Conservation (phyloP, 345 rosid genomes). For the Kandelia obovata region DNA sequence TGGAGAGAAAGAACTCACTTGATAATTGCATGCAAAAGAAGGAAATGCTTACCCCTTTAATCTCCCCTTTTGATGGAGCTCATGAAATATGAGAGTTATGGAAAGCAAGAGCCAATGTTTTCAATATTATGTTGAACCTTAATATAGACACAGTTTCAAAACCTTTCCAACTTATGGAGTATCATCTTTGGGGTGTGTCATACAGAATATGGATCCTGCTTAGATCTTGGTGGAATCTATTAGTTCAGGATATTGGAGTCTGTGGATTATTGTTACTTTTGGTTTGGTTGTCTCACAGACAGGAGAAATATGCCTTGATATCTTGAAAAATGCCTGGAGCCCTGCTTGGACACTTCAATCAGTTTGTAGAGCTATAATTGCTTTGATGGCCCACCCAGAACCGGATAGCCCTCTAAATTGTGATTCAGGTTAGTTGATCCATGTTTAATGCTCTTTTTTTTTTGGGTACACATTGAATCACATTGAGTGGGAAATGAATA, state of each 20-base stretch:
- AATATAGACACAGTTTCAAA: too few relatives aligned
- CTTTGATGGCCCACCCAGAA: conserved; percentile 98
- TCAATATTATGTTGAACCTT: too few relatives aligned
- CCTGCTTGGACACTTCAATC: conserved; percentile 99
- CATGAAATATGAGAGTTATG: too few relatives aligned
- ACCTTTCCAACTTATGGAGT: too few relatives aligned
- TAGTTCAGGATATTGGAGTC: neutral
- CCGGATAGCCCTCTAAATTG: conserved; percentile 96
- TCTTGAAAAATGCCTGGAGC: conserved; percentile 99
- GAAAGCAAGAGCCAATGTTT: too few relatives aligned
- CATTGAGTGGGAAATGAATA: neutral
- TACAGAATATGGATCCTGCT: too few relatives aligned
- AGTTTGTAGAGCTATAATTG: conserved; percentile 95
- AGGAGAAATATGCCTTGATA: conserved; percentile 94
- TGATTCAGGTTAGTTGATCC: conserved; percentile 65
- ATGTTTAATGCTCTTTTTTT: neutral
- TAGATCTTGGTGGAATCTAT: neutral
- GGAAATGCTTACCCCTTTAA: too few relatives aligned
- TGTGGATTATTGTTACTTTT: neutral
- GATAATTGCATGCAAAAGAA: too few relatives aligned
- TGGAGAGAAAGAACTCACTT: too few relatives aligned
- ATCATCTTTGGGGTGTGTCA: too few relatives aligned
- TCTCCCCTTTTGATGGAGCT: too few relatives aligned
- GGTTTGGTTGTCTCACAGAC: conserved; percentile 47
- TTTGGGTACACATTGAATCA: neutral